These are phyloP conservation scores for Xylaria palmicola DNA, from an alignment of 495 filamentous ascomycete genomes.

Conservation along the genomic window DNA sequence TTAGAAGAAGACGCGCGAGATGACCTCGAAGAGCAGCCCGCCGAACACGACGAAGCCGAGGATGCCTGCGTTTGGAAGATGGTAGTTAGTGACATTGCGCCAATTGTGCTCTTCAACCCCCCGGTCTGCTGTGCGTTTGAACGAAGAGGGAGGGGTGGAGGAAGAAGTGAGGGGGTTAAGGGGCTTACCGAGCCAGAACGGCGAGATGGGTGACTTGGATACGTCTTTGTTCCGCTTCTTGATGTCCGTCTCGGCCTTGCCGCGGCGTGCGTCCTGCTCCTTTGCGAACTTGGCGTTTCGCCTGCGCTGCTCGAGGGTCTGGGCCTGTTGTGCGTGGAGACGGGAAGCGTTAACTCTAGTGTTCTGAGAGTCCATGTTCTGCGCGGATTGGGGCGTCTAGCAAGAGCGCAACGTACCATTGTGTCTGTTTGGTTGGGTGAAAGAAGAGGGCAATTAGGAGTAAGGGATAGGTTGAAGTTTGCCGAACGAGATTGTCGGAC, in stretches of 20 bases:
- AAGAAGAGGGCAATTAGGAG: too few relatives aligned
- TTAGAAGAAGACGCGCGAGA: conserved; percentile 70
- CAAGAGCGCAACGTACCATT: conserved; percentile 23
- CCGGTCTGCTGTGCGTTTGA: not conserved
- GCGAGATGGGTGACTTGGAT: conserved; percentile 77
- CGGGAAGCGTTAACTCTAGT: not conserved
- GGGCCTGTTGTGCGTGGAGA: conserved; percentile 57
- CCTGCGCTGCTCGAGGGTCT: conserved; percentile 90
- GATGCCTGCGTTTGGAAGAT: conserved; percentile 50
- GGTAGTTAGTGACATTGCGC: not conserved
- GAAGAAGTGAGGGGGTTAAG: not conserved
- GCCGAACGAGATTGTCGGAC: not conserved
- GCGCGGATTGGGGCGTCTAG: not conserved
- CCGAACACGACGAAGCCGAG: conserved; percentile 83
- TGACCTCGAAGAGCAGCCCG: conserved; percentile 76
- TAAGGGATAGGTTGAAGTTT: too few relatives aligned
- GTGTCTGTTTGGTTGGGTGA: not conserved
- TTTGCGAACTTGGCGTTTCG: conserved; percentile 84
- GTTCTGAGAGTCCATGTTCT: not conserved
- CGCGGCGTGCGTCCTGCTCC: conserved; percentile 74
- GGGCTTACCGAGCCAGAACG: conserved; percentile 77
- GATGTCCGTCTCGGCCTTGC: conserved; percentile 68
- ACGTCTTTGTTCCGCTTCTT: conserved; percentile 64
- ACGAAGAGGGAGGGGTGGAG: not conserved
- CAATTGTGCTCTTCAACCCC: not conserved